phyloP scores from a whole-genome alignment of 176 grass and related monocot genomes.

The Triticum urartu region DNA sequence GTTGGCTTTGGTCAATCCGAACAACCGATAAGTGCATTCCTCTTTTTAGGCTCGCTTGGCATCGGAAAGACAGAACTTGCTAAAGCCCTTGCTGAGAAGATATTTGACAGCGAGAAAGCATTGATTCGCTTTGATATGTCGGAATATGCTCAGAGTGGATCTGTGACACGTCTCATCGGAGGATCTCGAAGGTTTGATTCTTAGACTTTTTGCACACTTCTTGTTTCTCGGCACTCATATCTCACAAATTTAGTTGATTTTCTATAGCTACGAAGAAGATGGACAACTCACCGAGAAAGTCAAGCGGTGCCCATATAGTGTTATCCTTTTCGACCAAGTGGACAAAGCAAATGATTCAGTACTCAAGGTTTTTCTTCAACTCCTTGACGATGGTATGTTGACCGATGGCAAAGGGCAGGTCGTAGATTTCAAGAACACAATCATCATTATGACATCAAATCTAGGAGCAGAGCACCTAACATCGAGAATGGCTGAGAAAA shows the following conservation, averaged over 20 bases:
- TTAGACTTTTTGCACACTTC: too few species aligned
- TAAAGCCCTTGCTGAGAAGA: conserved; percentile 42
- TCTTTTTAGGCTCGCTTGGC: conserved; percentile 47
- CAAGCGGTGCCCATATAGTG: background rate
- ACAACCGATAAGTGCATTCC: conserved; percentile 19
- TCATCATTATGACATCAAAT: background rate
- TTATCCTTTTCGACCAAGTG: background rate
- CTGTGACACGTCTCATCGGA: too few species aligned
- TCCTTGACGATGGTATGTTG: background rate
- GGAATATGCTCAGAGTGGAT: too few species aligned
- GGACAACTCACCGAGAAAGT: background rate
- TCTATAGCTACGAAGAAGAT: background rate
- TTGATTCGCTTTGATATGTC: too few species aligned
- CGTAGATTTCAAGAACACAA: background rate
- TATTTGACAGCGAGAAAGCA: conserved; percentile 11
- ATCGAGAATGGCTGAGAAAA: background rate
- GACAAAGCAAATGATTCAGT: background rate
- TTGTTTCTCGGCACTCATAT: background rate
- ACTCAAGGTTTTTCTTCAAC: background rate
- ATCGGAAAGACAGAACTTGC: conserved; percentile 57
- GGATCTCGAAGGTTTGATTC: too few species aligned
- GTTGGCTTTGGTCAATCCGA: background rate
- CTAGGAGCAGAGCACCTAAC: background rate
- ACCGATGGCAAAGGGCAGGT: background rate
- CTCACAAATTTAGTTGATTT: background rate